Percentiles rank a stretch among this genome's conserved stretches.
These are phyloP conservation scores for Hypoxylon fuscum DNA, from an alignment of 495 filamentous ascomycete species.

Conservation along the genomic window DNA sequence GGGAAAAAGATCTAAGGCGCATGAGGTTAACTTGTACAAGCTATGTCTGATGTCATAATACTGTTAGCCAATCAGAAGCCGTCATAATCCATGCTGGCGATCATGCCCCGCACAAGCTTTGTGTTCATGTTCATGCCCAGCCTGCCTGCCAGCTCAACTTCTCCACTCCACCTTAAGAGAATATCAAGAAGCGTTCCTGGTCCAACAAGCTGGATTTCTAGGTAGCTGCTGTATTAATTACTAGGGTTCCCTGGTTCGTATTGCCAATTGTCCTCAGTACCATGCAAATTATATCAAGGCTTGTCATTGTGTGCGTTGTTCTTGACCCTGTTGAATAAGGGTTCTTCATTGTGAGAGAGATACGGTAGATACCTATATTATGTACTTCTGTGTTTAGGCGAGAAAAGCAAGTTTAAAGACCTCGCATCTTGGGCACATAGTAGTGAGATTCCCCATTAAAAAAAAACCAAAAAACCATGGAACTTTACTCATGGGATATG, in stretches of 20 bases:
- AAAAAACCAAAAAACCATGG: too few species aligned
- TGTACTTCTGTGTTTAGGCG: neutral
- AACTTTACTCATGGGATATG: neutral
- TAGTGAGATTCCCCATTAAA: too few species aligned
- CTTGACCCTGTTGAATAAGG: neutral
- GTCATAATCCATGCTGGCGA: constrained; percentile 11
- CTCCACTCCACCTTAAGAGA: constrained; percentile 13
- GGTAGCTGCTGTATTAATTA: neutral
- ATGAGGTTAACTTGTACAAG: neutral
- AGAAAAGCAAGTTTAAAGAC: constrained; percentile 15
- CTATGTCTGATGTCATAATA: constrained; percentile 21
- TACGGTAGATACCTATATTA: too few species aligned
- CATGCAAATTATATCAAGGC: neutral
- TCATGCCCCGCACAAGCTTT: constrained; percentile 24
- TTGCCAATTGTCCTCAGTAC: neutral
- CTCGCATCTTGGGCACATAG: neutral
- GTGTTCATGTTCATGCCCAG: neutral
- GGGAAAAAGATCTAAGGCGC: neutral
- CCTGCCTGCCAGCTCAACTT: constrained; percentile 7
- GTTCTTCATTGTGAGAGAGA: too few species aligned
- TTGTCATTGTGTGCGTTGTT: neutral
- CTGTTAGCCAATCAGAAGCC: constrained; percentile 3
- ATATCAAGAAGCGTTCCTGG: constrained; percentile 19
- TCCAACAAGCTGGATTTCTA: constrained; percentile 13
- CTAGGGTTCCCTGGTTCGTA: constrained; percentile 1